phyloP scores from a whole-genome alignment of 2,329 filamentous ascomycete species.

The Lasiodiplodia gonubiensis region DNA sequence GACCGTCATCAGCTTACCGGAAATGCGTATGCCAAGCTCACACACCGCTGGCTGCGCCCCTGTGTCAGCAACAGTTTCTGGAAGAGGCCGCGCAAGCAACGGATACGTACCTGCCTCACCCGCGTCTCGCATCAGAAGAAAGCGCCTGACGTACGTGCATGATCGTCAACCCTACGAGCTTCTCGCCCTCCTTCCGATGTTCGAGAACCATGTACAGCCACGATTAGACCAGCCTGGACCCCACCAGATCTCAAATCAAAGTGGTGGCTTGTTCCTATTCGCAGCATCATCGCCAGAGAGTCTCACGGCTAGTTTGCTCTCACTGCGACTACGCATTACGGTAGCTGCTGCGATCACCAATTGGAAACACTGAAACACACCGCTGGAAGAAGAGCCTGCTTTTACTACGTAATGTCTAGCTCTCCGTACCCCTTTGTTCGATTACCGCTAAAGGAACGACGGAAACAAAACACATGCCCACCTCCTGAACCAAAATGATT shows the following conservation, averaged over 20 bases:
- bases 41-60: neutral
- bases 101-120: neutral
- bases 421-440: neutral
- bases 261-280: neutral
- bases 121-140: neutral
- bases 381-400: neutral
- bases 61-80: neutral
- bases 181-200: neutral
- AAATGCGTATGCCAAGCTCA: neutral
- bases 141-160: neutral
- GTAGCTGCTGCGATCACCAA: neutral
- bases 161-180: neutral
- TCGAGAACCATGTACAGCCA: neutral
- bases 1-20: neutral
- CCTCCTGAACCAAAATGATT: neutral
- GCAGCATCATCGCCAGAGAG: neutral
- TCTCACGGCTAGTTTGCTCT: neutral
- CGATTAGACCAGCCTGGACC: neutral
- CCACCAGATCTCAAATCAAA: neutral
- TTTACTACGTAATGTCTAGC: neutral
- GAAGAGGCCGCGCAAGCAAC: neutral
- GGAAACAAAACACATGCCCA: neutral
- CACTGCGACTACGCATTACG: neutral
- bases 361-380: neutral
- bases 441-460: neutral